These are phyloP conservation scores for Guyanaporus albipodus DNA, from an alignment of 768 basidiomycete genomes.

Conservation along the genomic window DNA sequence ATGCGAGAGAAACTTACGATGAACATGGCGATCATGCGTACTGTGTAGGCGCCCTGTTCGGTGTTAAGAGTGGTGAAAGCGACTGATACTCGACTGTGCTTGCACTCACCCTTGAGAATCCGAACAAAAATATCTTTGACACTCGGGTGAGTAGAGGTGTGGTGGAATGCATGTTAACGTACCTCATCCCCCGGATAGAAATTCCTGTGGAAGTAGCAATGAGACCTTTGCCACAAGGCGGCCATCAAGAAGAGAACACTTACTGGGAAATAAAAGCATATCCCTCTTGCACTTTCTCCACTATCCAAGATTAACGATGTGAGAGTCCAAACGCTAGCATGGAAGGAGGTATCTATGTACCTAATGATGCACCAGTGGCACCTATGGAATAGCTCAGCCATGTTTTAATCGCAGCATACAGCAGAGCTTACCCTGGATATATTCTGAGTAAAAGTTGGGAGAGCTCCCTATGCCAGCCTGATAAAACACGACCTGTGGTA, in stretches of 20 bases:
- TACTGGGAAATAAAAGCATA: slow-evolving; percentile 81
- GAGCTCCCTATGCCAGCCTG: slow-evolving; percentile 61
- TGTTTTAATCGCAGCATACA: neutral
- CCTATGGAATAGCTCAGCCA: slow-evolving; percentile 38
- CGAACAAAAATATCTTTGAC: slow-evolving; percentile 67
- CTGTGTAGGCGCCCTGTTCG: slow-evolving; percentile 69
- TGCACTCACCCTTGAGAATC: slow-evolving; percentile 61
- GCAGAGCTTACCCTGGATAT: slow-evolving; percentile 52
- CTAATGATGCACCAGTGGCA: slow-evolving; percentile 58
- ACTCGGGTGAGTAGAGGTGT: slow-evolving; percentile 9
- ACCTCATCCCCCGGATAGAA: slow-evolving; percentile 73
- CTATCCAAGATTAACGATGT: slow-evolving; percentile 32
- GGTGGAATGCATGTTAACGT: slow-evolving; percentile 1
- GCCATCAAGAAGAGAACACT: slow-evolving; percentile 24
- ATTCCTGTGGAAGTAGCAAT: slow-evolving; percentile 42
- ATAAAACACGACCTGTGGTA: slow-evolving; percentile 62
- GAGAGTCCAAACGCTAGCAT: neutral
- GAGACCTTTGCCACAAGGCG: neutral
- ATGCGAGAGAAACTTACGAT: slow-evolving; percentile 19
- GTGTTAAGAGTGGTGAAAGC: slow-evolving; percentile 3
- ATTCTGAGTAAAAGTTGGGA: slow-evolving; percentile 52
- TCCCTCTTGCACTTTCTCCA: slow-evolving; percentile 71
- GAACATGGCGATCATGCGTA: slow-evolving; percentile 67
- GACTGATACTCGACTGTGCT: no score
- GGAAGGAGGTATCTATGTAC: slow-evolving; percentile 31